Evolutionary conservation across 129 eudicot genomes (phyloP).

Genomic region (Arctium minus): DNA sequence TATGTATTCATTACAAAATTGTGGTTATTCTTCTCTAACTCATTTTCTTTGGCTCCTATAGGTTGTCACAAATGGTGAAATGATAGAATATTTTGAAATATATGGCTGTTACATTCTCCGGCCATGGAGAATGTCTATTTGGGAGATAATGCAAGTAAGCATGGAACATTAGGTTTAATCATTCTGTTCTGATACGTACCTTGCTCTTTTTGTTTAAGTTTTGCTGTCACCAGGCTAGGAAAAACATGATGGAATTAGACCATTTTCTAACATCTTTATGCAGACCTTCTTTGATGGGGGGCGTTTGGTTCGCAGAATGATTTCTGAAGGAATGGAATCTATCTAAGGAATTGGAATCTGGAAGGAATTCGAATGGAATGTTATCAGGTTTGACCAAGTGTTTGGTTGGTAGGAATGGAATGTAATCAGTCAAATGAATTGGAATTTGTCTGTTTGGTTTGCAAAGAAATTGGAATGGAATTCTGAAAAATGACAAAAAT

Average conservation of each 20-base stretch:
- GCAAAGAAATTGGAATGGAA: no score
- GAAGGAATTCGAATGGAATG: no score
- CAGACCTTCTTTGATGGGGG: conserved; percentile 71
- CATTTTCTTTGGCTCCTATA: conserved; percentile 11
- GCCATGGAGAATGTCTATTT: conserved; percentile 93
- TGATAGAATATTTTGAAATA: conserved; percentile 89
- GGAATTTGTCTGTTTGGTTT: no score
- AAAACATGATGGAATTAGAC: neutral
- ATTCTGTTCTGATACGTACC: neutral
- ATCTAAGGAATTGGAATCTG: no score
- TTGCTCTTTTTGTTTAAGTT: neutral
- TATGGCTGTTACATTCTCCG: conserved; percentile 91
- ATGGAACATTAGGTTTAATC: neutral
- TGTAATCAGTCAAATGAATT: no score
- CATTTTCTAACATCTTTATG: neutral
- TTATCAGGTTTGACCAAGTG: no score
- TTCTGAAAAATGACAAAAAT: no score
- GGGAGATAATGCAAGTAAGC: conserved; percentile 92
- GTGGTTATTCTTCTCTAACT: neutral
- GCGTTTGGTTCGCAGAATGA: no score
- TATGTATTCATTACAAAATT: neutral
- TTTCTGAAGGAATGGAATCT: no score
- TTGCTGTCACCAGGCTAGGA: neutral
- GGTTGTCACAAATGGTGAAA: conserved; percentile 83
- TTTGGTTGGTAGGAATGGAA: no score